Evolutionary conservation across 345 rosid genomes (phyloP).

Genomic region (Excoecaria cochinchinensis): DNA sequence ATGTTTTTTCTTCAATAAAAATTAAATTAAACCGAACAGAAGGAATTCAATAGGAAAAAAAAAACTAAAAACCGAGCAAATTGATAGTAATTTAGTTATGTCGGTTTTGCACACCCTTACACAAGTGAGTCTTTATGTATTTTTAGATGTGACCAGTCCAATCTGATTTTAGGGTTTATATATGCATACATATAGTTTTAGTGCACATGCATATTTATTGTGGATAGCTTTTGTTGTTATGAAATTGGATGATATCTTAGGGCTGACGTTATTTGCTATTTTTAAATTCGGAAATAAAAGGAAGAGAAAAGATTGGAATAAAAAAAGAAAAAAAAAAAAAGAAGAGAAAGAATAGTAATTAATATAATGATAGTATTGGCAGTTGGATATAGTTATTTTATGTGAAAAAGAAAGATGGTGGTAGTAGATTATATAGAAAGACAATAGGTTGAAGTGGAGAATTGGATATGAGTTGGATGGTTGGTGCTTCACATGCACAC

Average conservation of each 20-base stretch:
- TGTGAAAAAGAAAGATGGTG: neutral
- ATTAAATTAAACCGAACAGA: no score
- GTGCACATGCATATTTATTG: slow-evolving; percentile 3
- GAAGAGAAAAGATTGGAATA: no score
- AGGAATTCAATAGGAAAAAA: no score
- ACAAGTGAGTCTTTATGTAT: neutral
- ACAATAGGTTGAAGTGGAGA: no score
- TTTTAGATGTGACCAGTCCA: neutral
- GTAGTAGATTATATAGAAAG: neutral
- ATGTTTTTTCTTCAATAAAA: no score
- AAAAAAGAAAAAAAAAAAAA: neutral
- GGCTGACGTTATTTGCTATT: neutral
- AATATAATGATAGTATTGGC: neutral
- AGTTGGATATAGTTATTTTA: neutral
- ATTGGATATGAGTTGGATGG: neutral
- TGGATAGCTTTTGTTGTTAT: neutral
- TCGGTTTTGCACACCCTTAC: neutral
- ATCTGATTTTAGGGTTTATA: neutral
- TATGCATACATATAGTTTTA: neutral
- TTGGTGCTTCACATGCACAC: neutral
- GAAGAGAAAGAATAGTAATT: neutral
- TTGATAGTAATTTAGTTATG: no score
- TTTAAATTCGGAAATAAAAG: neutral
- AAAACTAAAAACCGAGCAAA: no score
- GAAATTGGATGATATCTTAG: neutral